Base-by-base conservation (phyloP, 495 filamentous ascomycete genomes). In the Tuber melanosporum region DNA sequence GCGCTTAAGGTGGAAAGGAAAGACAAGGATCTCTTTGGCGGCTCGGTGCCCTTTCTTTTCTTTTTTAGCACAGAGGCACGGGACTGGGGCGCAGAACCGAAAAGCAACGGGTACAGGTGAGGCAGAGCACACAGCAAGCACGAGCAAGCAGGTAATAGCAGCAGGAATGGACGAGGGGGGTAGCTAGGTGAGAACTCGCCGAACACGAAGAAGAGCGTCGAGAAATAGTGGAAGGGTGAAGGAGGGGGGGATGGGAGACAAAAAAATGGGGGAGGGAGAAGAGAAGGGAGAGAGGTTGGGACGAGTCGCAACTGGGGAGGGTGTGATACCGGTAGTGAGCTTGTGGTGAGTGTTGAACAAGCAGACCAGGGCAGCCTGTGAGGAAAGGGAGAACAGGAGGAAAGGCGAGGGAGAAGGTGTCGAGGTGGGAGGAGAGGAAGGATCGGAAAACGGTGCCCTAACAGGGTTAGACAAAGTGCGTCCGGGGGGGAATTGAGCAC, bases 21-120 rank as follows among this genome's bases (percentile, higher is more conserved):
- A 69, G 78, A 73, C 78, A 80, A 70, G 78, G 78, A 80, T 80
- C 26, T 45, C 57, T 72, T 71, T 75, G 62, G 78, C 52, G 78
- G 79, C 78, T 80, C 71, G 77, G 75, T 47, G 80, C 71, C 71
- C 77, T 75, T 70, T 79, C 46, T 52, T 75, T 70, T 74, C 2
- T 75, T 76, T 76, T 80, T 76, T 76, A 76, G 77, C 74, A 73
- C 77, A 79, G 70, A 80, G 78, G 72, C 76, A 79, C 78, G 76
- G 78, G 70, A 75, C 75, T 71, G 72, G 72, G 66, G 73, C 75
- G 76, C 73, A 79, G 73, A 80, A 52, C 70, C 76, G 71, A 57
- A 57, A 62, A 74, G 69, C 76, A 71, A 14, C 42, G 42, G 74
- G 74, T 9, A 49, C 43, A 42, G 70, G 69, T 69, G 26, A 73